Conservation (phyloP, 768 basidiomycete species). For the Stropharia rugosoannulata region DNA sequence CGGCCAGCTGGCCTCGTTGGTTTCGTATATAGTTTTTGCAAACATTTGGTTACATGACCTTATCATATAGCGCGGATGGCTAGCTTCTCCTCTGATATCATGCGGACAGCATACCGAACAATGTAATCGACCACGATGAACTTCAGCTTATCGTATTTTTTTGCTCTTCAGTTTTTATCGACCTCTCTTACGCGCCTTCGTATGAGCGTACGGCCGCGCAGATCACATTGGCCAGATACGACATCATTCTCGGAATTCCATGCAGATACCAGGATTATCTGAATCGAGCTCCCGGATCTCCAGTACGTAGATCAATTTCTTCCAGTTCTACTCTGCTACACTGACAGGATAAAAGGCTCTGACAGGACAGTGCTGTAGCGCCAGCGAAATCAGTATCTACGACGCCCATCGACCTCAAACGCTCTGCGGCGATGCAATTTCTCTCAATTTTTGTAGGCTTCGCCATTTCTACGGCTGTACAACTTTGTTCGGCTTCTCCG, state of each 20-base stretch:
- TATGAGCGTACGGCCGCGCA: neutral
- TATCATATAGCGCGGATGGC: neutral
- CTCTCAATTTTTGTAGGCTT: neutral
- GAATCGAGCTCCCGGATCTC: conserved; percentile 1
- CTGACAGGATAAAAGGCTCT: conserved; percentile 5
- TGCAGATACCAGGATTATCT: conserved; percentile 11
- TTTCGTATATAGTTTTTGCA: neutral
- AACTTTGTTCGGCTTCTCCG: conserved; percentile 7
- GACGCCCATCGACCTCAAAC: neutral
- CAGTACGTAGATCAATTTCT: neutral
- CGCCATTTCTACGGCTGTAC: conserved; percentile 2
- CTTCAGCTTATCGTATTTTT: neutral
- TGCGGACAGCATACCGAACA: neutral
- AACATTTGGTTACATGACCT: neutral
- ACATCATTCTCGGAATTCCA: conserved; percentile 17
- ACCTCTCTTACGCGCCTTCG: neutral
- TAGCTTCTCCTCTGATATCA: conserved; percentile 2
- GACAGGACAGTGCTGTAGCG: neutral
- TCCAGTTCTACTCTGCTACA: neutral
- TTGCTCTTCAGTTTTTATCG: neutral
- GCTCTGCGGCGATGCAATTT: conserved; percentile 10
- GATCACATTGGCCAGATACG: conserved; percentile 11
- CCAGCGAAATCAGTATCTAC: neutral
- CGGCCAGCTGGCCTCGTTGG: neutral
- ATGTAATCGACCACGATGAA: neutral